Conservation (phyloP, 2,329 filamentous ascomycete species). For the Fusarium oligoseptatum region DNA sequence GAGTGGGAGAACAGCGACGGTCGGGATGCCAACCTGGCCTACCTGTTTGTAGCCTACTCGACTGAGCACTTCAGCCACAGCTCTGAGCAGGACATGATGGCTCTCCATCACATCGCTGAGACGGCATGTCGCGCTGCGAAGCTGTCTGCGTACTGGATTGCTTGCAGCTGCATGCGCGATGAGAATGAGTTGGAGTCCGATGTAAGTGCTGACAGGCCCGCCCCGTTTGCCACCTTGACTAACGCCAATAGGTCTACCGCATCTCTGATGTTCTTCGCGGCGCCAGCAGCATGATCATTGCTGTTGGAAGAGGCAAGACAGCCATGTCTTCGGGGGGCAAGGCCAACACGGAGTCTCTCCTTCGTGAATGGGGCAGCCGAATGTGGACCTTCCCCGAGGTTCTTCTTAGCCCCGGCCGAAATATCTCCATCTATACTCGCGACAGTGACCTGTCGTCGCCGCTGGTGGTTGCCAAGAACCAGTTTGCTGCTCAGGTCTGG, state of each 20-base stretch:
- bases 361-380: constrained; percentile 46
- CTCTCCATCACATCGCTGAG: constrained; percentile 46
- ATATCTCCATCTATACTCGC: constrained; percentile 44
- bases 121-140: constrained; percentile 44
- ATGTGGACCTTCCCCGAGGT: constrained; percentile 49
- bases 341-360: constrained; percentile 38
- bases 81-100: constrained; percentile 42
- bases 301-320: constrained; percentile 38
- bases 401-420: constrained; percentile 43
- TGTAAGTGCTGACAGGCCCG: constrained; percentile 18
- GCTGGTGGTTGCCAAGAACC: constrained; percentile 47
- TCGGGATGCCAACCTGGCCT: constrained; percentile 34
- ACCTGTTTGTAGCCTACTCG: constrained; percentile 46
- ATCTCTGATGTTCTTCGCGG: constrained; percentile 47
- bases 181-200: constrained; percentile 42
- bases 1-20: constrained; percentile 43
- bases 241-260: constrained; percentile 38
- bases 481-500: constrained; percentile 51
- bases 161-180: constrained; percentile 46
- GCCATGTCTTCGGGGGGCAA: constrained; percentile 23
- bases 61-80: constrained; percentile 43
- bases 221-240: not conserved
- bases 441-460: constrained; percentile 38
- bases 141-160: constrained; percentile 45
- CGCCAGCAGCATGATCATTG: constrained; percentile 43